Percentiles rank a stretch among this genome's conserved stretches.
Conservation (phyloP, 169 alveolate genomes). For the Theileria orientalis region DNA sequence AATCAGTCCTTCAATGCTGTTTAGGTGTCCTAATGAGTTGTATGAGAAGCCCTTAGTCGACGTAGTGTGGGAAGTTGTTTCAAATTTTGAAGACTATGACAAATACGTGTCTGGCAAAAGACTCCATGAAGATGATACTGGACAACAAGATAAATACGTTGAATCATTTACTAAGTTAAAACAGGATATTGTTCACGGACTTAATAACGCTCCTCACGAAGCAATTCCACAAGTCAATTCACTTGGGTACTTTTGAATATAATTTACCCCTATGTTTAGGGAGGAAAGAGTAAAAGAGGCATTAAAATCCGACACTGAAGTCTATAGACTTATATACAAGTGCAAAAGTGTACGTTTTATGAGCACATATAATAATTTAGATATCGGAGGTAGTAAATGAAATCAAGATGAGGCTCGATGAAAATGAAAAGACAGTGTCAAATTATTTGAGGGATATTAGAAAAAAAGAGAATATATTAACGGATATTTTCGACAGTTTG, state of each 20-base stretch:
- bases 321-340: conserved; percentile 2
- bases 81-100: conserved; percentile 29
- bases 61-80: conserved; percentile 28
- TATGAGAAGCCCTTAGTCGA: conserved; percentile 29
- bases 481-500: not conserved
- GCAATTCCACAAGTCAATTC: not conserved
- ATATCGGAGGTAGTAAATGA: not conserved
- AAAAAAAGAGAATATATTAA: conserved; percentile 1
- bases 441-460: not conserved
- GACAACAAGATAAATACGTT: not conserved
- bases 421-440: not conserved
- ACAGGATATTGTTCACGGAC: not conserved
- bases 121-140: conserved; percentile 3
- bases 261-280: not conserved
- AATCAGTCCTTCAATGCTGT: not conserved
- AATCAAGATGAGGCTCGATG: not conserved
- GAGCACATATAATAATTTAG: not conserved
- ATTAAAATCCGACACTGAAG: not conserved
- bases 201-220: not conserved
- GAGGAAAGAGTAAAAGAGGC: conserved; percentile 12
- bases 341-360: not conserved
- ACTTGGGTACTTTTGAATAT: conserved; percentile 1
- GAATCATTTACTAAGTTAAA: conserved; percentile 7
- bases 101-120: conserved; percentile 24
- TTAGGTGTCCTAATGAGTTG: conserved; percentile 15